phyloP scores from a whole-genome alignment of 768 basidiomycete genomes.

The Hirschioporus abietinus region DNA sequence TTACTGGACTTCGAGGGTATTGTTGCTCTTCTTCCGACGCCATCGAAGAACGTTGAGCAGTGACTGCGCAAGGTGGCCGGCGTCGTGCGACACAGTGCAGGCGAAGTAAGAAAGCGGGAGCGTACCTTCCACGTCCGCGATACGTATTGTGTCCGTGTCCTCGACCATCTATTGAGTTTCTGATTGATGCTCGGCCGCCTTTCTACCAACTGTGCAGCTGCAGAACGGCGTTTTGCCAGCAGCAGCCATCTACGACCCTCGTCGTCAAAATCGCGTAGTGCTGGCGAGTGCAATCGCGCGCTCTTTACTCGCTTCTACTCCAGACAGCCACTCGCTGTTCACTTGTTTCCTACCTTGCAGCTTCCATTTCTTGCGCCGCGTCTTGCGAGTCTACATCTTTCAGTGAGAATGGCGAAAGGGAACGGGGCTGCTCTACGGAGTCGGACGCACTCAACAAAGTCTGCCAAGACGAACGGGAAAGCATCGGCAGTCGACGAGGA shows the following conservation, averaged over 20 bases:
- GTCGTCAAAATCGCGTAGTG: not conserved
- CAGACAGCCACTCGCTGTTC: not conserved
- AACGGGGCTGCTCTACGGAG: not conserved
- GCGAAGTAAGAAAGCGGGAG: not conserved
- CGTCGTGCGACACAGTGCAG: not conserved
- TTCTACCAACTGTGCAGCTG: not conserved
- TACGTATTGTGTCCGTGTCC: not conserved
- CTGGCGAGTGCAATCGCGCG: not conserved
- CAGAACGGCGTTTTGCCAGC: not conserved
- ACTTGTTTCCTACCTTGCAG: not conserved
- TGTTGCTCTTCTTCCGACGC: not conserved
- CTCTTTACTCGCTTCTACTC: not conserved
- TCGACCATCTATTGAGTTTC: not conserved
- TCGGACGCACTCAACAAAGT: not conserved
- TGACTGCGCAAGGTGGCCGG: not conserved
- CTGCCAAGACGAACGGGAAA: not conserved
- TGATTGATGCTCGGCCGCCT: not conserved
- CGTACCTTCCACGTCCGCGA: not conserved
- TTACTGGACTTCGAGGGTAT: not conserved
- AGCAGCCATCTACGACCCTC: not conserved
- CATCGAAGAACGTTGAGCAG: not conserved
- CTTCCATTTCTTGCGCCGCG: not conserved
- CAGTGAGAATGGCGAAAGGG: not conserved
- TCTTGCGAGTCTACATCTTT: not conserved
- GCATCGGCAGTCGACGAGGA: slow-evolving; percentile 12